Base-by-base conservation (phyloP, 2,329 filamentous ascomycete genomes). In the Nemania diffusa region DNA sequence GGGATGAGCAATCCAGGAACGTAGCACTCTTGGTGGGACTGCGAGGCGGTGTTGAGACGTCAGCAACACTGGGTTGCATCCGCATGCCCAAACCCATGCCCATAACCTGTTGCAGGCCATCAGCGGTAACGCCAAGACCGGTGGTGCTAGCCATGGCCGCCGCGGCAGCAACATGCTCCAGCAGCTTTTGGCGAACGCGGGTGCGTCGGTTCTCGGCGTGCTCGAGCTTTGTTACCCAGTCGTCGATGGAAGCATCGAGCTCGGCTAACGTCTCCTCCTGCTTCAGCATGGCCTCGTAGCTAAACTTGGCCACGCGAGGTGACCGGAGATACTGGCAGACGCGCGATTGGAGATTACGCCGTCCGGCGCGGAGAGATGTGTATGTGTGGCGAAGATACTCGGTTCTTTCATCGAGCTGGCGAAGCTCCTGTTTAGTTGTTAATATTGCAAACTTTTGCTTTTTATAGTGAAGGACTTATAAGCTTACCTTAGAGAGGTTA, bases 181-280 rank as follows among this genome's bases (percentile, higher is more conserved):
- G 85, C 13, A 95, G 83, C 83, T 94, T 95, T 77, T 94, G 91
- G 42, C 91, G 87, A 51, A 95, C 88, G 6, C 91, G 85, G 17
- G 89, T 90, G 46, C 92, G 88, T 74, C 92, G 85, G 76, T 94
- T 93, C 78, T 95, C 92, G 9, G 91, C 91, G 69, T 91, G 87
- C 75, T 94, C 92, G n/a, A 94, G 85, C 80, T 94, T 94, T 72
- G 81, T 84, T 56, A 92, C 88, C 90, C 92, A 94, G 76, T 93
- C 91, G 73, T 94, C 92, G 69, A 95, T 94, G 2, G 90, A 92
- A 17, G 85, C 82, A 75, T 95, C 92, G 6, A 95, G 85, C 77
- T 94, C 92, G 1, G 89, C 88, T 11, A 95, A 83, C 1, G 91
- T 91, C 78, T 94, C 92, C 78, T 94, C 92, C 76, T 94, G 92